Evolutionary conservation across 2,329 filamentous ascomycete genomes (phyloP), one percentile per base, ranked within the genome.

Genomic region (Paracoccidioides brasiliensis): DNA sequence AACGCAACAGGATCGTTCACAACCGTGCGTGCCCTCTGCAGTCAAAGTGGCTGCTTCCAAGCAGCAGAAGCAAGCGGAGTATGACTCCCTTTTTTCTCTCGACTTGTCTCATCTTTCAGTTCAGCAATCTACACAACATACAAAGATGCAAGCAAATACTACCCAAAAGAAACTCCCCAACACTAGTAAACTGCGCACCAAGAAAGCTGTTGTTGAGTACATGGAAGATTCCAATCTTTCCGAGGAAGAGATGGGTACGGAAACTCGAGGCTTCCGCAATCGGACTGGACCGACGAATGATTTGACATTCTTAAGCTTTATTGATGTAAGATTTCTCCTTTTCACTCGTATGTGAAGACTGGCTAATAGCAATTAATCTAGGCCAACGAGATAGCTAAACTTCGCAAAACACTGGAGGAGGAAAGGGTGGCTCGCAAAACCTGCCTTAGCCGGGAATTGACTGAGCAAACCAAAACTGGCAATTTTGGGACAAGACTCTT

Each of bases 381-480:
- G 69, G 64, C 68, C 56, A 68, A 74, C 55, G 74, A 79, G 53
- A 76, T 82, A 61, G 75, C 76, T 35, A 70, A 74, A 45, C 69
- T 83, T 52, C 75, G 80, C 43, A 78, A 75, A 61, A 74, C 71
- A 12, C 61, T 83, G 5, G 80, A 83, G 63, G 75, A 78, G 57
- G 78, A 82, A 64, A 69, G 76, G 53, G 64, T 75, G 35, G 71
- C 72, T 22, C 70, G 70, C 42, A 73, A 72, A 56, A 66, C 69
- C 35, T 69, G 69, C 37, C 71, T 73, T 37, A 64, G 65, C 10
- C 63, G 57, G 50, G 56, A 60, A 5, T 53, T 59, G 3, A 66
- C 63, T 43, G 66, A 75, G 14, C 62, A 67, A 22, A 61, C 61
- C 30, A 66, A 67, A 2, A 72, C 74, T 48, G 69, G 75, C 15